Base-by-base conservation (phyloP, 139 green algal genomes). In the Pseudopediastrum boryanum region DNA sequence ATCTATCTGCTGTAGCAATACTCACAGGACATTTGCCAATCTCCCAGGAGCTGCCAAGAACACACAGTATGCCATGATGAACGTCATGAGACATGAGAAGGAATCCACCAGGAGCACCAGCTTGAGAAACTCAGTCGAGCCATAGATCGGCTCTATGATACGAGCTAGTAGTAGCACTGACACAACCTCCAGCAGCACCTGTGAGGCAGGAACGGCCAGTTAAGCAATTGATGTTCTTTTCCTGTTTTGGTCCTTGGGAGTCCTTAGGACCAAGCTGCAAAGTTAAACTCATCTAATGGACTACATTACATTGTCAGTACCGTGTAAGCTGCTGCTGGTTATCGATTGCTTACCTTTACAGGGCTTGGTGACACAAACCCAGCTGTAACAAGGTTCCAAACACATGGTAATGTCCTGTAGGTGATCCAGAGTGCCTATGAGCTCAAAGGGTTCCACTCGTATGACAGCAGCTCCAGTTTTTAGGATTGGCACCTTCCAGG, bases 81-180 rank as follows among this genome's bases (percentile, higher is more conserved):
- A 93, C 3, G 94, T 94, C 10, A 62, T 69, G 4, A 81, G 29
- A 27, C 82, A 78, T 31, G 80, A 84, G 12, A 54, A 46, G 1
- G 89, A 29, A 58, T 91, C 86, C 0, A 94, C 87, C 0, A 92
- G 29, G 2, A 91, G 82, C 23, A 98, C 79, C 65, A 95, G 93
- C 44, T 91, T 93, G 2, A 98, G 68, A 31, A 95, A 92, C 78
- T 95, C 95, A 3, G 86, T 90, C 0, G 80, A 90, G 12, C 95
- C 95, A 73, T 96, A 94, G 0, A 96, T 67, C 0, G 95, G 94
- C 86, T 98, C 95, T 29, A 98, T 80, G 0, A 95, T 69, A 0
- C 88, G 86, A 0, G 87, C 86, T 27, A 98, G 52, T 7, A 96
- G 63, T 16, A 98, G 83, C 51, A 96, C 68, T 0, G 82, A 80